These are phyloP conservation scores for Boletus pseudo-olivaceus DNA, from an alignment of 768 basidiomycete genomes.

Conservation along the genomic window DNA sequence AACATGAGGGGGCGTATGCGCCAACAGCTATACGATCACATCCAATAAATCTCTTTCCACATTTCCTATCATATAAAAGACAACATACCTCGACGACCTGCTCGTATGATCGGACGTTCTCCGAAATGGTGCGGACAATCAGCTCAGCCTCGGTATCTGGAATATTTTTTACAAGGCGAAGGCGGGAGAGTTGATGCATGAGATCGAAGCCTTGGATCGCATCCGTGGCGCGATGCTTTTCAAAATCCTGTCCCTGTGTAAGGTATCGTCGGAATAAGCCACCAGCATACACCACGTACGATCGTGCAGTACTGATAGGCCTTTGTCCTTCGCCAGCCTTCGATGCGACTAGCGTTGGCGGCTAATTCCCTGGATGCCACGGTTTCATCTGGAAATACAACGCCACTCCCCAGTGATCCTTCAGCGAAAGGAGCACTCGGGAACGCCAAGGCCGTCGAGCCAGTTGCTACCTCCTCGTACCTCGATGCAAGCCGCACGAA, in stretches of 20 bases:
- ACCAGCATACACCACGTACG: conserved; percentile 24
- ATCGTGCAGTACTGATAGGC: conserved; percentile 78
- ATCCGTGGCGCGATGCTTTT: conserved; percentile 46
- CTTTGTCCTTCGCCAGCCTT: conserved; percentile 87
- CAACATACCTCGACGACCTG: conserved; percentile 78
- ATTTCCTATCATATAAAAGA: background rate
- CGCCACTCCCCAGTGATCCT: conserved; percentile 68
- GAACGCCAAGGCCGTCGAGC: conserved; percentile 73
- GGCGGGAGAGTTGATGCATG: conserved; percentile 76
- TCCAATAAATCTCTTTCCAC: background rate
- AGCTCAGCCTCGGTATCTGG: conserved; percentile 67
- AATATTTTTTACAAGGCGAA: conserved; percentile 71
- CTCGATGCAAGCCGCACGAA: conserved; percentile 88
- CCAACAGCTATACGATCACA: conserved; percentile 58
- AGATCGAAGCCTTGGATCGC: conserved; percentile 82
- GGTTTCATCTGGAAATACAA: conserved; percentile 72
- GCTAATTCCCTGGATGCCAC: conserved; percentile 65
- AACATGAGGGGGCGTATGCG: conserved; percentile 66
- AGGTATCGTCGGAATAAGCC: background rate
- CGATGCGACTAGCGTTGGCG: conserved; percentile 79
- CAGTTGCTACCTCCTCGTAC: conserved; percentile 81
- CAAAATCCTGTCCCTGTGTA: conserved; percentile 57
- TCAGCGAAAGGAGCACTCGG: conserved; percentile 51
- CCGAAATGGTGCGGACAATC: conserved; percentile 72
- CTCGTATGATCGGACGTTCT: conserved; percentile 75